Conservation (phyloP, 257 asterid genomes). For the Solanum ahanhuiri region DNA sequence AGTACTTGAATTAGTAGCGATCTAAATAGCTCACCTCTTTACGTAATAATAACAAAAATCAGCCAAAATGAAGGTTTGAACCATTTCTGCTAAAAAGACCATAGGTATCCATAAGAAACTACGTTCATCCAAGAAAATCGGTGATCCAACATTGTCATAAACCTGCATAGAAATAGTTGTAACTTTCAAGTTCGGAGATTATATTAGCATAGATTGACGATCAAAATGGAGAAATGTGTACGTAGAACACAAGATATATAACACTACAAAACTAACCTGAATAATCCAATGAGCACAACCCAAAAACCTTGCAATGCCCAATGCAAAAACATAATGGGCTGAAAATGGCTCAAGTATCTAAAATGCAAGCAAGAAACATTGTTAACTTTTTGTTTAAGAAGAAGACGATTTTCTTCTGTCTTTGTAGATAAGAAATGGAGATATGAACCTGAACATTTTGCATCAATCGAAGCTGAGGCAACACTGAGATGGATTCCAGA, state of each 20-base stretch:
- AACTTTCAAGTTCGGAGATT: not conserved
- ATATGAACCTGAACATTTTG: constrained; percentile 65
- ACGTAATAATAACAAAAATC: constrained; percentile 88
- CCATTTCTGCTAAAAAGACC: constrained; percentile 53
- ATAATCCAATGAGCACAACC: constrained; percentile 94
- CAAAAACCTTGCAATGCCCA: constrained; percentile 75
- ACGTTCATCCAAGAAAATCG: constrained; percentile 39
- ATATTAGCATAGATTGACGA: not conserved
- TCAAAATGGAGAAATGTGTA: not conserved
- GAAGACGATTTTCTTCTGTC: not conserved
- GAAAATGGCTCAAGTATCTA: constrained; percentile 93
- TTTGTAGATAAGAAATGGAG: not conserved
- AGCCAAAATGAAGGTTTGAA: constrained; percentile 82
- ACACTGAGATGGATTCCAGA: constrained; percentile 69
- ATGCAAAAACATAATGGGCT: constrained; percentile 83
- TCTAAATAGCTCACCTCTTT: constrained; percentile 38
- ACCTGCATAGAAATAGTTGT: constrained; percentile 21
- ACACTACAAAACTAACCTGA: constrained; percentile 33
- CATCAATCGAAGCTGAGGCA: constrained; percentile 89
- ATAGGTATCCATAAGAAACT: constrained; percentile 69
- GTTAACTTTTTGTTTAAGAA: not conserved
- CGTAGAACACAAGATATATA: not conserved
- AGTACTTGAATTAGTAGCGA: not conserved
- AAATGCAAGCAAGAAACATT: not conserved
- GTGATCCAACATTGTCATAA: constrained; percentile 51